phyloP scores from a whole-genome alignment of 78 protist genomes.

The Cyanophora paradoxa region DNA sequence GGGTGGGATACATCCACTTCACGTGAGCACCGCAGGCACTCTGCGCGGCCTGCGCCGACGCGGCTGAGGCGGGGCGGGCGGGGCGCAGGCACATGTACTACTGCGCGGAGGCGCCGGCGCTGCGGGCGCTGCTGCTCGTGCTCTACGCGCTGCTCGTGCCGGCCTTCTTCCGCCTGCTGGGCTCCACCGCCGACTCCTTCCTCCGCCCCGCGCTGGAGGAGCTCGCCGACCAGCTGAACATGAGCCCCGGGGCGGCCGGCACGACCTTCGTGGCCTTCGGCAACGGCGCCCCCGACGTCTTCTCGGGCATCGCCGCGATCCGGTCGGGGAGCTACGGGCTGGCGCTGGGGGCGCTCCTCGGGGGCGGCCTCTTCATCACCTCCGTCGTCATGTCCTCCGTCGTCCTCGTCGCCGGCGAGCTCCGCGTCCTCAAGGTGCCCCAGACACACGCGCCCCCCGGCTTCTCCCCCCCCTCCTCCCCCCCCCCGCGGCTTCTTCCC shows the following conservation, averaged over 20 bases:
- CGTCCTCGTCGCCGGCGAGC: background rate
- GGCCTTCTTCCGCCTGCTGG: too few relatives aligned
- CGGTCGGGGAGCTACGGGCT: background rate
- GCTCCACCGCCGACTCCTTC: constrained; percentile 2
- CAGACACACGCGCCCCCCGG: background rate
- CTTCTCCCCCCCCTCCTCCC: background rate
- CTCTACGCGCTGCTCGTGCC: too few relatives aligned
- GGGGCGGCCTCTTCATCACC: constrained; percentile 7
- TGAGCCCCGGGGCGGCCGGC: constrained; percentile 26
- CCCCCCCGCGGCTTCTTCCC: background rate
- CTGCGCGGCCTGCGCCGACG: too few relatives aligned
- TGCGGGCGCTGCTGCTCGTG: too few relatives aligned
- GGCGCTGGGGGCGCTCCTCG: background rate
- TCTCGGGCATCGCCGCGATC: constrained; percentile 21
- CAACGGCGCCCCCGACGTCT: constrained; percentile 41
- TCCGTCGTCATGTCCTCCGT: constrained; percentile 13
- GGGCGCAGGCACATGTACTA: too few relatives aligned
- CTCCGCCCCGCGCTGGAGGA: background rate
- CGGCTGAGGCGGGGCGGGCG: too few relatives aligned
- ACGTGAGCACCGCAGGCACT: too few relatives aligned
- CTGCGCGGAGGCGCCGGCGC: too few relatives aligned
- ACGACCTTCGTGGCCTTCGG: constrained; percentile 22
- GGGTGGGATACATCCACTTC: too few relatives aligned
- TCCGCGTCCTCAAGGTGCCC: background rate
- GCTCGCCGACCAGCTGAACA: background rate